Base-by-base conservation (phyloP, 2,329 filamentous ascomycete genomes). In the Juglanconis oblonga region DNA sequence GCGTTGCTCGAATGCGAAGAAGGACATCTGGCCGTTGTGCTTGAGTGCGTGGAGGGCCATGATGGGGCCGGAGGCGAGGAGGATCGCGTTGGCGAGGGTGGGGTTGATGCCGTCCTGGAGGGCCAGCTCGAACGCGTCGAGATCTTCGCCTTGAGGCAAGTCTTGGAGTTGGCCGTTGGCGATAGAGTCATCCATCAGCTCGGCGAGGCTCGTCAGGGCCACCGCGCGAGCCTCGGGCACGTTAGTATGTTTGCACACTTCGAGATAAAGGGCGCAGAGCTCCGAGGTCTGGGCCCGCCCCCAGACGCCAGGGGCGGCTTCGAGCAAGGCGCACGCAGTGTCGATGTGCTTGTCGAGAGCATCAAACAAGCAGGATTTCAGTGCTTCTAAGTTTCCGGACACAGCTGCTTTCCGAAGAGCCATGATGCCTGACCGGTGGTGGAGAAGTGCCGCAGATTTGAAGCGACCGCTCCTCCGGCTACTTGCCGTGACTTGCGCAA, bases 61-160 rank as follows among this genome's bases (percentile, higher is more conserved):
- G 13, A 82, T 68, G 5, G 77, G 73, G 0, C 83, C 83, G 64
- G 81, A 83, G 36, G 73, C 69, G 55, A 79, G 74, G 60, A 84
- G 71, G 24, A 82, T 70, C 3, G 81, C 79, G 57, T 84, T 79
- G 4, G 76, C 76, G 8, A 85, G 73, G 17, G 74, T 73, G 4
- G 82, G 80, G 64, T 77, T 83, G 64, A 81, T 70, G 2, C 73
- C 65, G 24, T 74, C 74, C 3, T 66, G 62, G 2, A 80, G 65
- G 9, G 70, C 69, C 1, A 58, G 64, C 24, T 77, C 64, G 4
- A 74, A 67, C 0, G 76, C 74, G 40, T 69, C 63, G 33, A 84
- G 70, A 0, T 68, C 65, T 52, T 72, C 66, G 4, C 67, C 64
- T 1, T 69, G 53, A 1, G 77, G 73, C 5, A 81, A 62, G 10